Conservation (phyloP, 1,284 basidiomycete species). For the Polyporus tsugae region DNA sequence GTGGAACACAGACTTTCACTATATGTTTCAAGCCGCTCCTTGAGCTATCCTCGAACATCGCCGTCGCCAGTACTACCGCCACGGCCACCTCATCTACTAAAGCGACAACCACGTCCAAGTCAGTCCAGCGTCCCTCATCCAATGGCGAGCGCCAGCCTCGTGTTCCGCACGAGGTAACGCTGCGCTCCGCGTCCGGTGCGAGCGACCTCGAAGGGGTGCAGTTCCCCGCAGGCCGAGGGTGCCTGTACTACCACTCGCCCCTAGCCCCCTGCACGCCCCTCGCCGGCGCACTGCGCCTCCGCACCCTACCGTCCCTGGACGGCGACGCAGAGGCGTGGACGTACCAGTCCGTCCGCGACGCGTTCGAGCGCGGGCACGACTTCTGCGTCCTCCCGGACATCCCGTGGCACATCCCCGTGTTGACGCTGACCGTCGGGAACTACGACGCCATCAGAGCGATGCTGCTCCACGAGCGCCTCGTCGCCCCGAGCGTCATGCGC, state of each 20-base stretch:
- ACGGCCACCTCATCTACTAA: not conserved
- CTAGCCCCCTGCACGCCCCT: not conserved
- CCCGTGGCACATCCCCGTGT: not conserved
- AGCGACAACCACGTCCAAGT: not conserved
- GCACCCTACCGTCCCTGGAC: not conserved
- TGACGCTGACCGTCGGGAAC: not conserved
- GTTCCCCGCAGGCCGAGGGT: not conserved
- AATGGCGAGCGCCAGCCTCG: not conserved
- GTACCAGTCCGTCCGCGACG: not conserved
- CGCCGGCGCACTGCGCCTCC: not conserved
- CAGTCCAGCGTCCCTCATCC: not conserved
- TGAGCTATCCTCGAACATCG: not conserved
- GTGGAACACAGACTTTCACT: not conserved
- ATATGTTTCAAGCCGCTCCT: slow-evolving; percentile 2
- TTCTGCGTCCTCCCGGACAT: not conserved
- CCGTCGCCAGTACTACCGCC: not conserved
- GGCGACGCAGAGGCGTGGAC: not conserved
- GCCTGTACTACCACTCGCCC: not conserved
- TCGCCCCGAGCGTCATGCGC: not conserved
- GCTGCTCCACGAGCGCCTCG: not conserved
- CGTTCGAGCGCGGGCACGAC: not conserved
- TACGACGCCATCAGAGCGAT: not conserved
- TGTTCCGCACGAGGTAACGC: not conserved
- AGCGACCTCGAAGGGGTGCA: not conserved
- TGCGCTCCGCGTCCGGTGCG: not conserved